Base-by-base conservation (phyloP, 1,284 basidiomycete species). In the Trichosporon ovoides region DNA sequence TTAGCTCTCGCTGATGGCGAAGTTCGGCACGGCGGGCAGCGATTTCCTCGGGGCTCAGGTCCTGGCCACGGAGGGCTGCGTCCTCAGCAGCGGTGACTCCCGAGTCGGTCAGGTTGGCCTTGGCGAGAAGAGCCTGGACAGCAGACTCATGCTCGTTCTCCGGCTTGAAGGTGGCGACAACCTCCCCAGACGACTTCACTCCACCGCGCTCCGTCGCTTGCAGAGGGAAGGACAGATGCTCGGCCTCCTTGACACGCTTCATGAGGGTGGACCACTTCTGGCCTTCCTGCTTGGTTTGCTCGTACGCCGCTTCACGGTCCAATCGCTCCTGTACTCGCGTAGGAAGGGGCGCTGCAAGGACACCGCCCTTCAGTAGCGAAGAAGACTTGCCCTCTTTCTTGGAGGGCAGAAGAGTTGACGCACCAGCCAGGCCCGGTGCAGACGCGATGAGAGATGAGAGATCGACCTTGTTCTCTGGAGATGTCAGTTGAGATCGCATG, bases 221-320 rank as follows among this genome's bases (percentile, higher is more conserved):
- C 7, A 97, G 80, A 13, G 93, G 93, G 75, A 97, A 96, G 34
- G 87, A 90, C 34, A 96, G 80, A 73, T 95, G 90, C 67, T 96
- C 91, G 4, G 93, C 91, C 84, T 92, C 88, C 67, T 86, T 85
- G 63, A 94, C 89, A 24, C 84, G 82, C 75, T 88, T 88, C 86
- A 96, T 97, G 2, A 91, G 89, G 10, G 85, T 85, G 48, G 85
- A 85, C 95, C 95, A 98, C 78, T 95, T 96, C 65, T 90, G 85
- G 3, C 95, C 88, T 74, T 98, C 94, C 65, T 85, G 84, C 70
- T 91, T 91, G 3, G 93, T 96, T 74, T 88, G 84, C 68, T 93
- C 89, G 74, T 97, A 97, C 0, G 95, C 96, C 3, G 92, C 95
- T 72, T 92, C 86, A 46, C 95, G 86, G 68, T 97, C 93, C 1